Evolutionary conservation across 2,329 filamentous ascomycete species (phyloP).

Genomic region (Sporothrix brasiliensis): DNA sequence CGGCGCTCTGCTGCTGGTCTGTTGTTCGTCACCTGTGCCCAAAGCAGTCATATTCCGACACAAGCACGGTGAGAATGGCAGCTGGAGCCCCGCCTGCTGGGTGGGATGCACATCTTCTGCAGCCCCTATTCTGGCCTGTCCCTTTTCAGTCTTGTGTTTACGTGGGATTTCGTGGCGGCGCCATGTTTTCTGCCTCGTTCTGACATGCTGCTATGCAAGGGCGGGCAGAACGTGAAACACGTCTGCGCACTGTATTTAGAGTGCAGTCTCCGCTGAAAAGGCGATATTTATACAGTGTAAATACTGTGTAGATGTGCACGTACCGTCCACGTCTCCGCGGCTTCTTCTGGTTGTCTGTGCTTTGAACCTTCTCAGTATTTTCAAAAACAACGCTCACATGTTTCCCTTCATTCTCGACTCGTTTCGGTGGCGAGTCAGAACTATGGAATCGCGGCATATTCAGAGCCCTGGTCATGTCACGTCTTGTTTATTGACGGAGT

Average conservation of each 20-base stretch:
- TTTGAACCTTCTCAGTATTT: background rate
- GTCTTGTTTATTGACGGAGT: background rate
- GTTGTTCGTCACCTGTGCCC: background rate
- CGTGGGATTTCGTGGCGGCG: background rate
- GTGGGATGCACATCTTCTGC: background rate
- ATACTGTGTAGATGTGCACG: background rate
- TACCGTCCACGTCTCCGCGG: background rate
- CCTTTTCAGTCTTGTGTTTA: background rate
- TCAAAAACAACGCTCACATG: background rate
- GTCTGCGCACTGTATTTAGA: background rate
- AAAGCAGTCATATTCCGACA: conserved; percentile 20
- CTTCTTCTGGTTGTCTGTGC: conserved; percentile 17
- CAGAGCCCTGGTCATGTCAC: background rate
- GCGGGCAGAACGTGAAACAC: conserved; percentile 29
- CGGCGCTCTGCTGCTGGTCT: background rate
- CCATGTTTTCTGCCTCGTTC: background rate
- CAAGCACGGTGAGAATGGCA: background rate
- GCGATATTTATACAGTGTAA: background rate
- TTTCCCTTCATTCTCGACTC: background rate
- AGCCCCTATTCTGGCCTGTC: background rate
- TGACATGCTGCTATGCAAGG: conserved; percentile 17
- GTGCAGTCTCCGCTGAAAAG: background rate
- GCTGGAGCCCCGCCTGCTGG: background rate
- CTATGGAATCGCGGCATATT: background rate
- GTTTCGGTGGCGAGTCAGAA: background rate